Conservation (phyloP, 306 rosid genomes). For the Trifolium repens region DNA sequence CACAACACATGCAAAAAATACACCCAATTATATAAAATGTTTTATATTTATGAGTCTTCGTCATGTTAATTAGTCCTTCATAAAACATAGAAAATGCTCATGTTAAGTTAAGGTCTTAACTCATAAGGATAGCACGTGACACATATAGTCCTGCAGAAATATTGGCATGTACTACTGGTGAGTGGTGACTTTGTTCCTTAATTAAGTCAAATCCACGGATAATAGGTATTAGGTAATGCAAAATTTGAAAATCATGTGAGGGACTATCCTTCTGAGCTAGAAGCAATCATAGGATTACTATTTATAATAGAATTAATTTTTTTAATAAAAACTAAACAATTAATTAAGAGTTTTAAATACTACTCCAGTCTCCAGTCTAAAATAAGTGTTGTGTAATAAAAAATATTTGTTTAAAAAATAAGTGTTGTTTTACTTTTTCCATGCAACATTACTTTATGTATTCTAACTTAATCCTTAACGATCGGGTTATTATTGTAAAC, state of each 20-base stretch:
- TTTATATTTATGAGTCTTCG: not conserved
- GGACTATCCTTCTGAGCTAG: not conserved
- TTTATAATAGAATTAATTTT: too few species aligned
- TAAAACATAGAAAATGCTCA: constrained; percentile 27
- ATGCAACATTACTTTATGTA: too few species aligned
- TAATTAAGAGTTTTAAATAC: too few species aligned
- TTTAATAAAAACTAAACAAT: too few species aligned
- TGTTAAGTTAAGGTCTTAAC: not conserved
- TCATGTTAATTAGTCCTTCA: not conserved
- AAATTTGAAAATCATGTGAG: not conserved
- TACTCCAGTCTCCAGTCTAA: too few species aligned
- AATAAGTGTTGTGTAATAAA: too few species aligned
- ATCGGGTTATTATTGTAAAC: too few species aligned
- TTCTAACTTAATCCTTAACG: too few species aligned
- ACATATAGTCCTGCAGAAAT: not conserved
- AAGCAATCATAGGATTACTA: too few species aligned
- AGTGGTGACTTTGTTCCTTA: constrained; percentile 2
- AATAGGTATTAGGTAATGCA: not conserved
- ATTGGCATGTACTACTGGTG: too few species aligned
- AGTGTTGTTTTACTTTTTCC: too few species aligned
- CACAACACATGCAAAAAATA: constrained; percentile 2
- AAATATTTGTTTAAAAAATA: too few species aligned
- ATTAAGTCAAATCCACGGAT: constrained; percentile 24
- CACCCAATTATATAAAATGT: constrained; percentile 1
- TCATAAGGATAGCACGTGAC: constrained; percentile 37